Evolutionary conservation across 139 green algal species (phyloP), one percentile per base, ranked within the genome.

Genomic region (Picochlorum sp.): DNA sequence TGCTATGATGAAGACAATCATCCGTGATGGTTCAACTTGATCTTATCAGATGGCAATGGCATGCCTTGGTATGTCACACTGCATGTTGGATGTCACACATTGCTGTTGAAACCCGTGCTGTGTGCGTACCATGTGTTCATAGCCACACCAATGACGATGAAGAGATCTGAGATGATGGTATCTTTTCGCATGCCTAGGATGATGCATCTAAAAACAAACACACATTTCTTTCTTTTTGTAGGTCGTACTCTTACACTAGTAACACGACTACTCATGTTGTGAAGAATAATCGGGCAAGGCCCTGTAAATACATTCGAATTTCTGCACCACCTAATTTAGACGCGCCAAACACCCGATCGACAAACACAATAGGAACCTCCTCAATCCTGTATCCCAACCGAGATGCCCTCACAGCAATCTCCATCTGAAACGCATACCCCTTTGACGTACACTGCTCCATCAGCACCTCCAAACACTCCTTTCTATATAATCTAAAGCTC

Each of bases 321-420:
- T 99, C 94, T 4, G 64, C 66, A 1, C 79, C 78, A 0, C 94
- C 94, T 28, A 99, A 81, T 72, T 99, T 99, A 23, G 83, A 95
- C 6, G 67, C 49, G 6, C 94, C 94, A 76, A 89, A 98, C 47
- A 99, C 26, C 1, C 93, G 64, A 77, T 99, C 94, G 20, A 99
- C 94, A 82, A 99, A 99, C 20, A 95, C 86, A 65, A 99, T 98
- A 44, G 94, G 93, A 44, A 97, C 88, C 79, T 97, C 91, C 5
- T 58, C 77, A 9, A 97, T 71, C 0, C 44, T 67, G 14, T 74
- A 80, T 2, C 85, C 78, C 20, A 68, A 24, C 3, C 76, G 65
- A 45, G 70, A 70, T 1, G 90, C 93, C 1, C 89, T 73, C 45
- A 96, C 89, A 11, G 95, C 89, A 23, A 97, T 92, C 73, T 99